Percentiles rank a stretch among this genome's conserved stretches.
These are phyloP conservation scores for Chaetomium sp. DNA, from an alignment of 2,329 filamentous ascomycete species.

Conservation along the genomic window DNA sequence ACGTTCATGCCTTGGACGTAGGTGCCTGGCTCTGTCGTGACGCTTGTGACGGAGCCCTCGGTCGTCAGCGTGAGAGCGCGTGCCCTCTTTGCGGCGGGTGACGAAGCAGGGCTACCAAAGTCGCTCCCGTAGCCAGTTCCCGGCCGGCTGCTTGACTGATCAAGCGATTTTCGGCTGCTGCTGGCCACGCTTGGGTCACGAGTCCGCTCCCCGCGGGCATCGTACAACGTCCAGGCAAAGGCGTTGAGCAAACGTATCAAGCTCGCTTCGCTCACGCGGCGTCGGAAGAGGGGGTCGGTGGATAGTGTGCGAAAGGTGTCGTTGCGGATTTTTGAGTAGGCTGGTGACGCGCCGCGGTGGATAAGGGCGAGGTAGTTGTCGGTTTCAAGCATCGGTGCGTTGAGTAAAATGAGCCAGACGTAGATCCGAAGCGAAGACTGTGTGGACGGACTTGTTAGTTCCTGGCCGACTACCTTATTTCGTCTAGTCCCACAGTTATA, in stretches of 20 bases:
- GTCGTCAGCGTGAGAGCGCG: conserved; percentile 55
- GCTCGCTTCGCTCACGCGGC: conserved; percentile 90
- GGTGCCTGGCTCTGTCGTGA: conserved; percentile 61
- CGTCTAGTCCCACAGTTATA: no score
- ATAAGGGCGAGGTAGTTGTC: conserved; percentile 85
- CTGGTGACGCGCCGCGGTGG: conserved; percentile 86
- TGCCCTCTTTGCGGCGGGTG: conserved; percentile 44
- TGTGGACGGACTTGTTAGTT: background rate
- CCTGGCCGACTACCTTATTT: background rate
- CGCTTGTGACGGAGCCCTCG: conserved; percentile 55
- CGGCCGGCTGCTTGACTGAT: conserved; percentile 19
- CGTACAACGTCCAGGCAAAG: conserved; percentile 87
- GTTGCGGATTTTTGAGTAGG: conserved; percentile 95
- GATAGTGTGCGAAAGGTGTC: conserved; percentile 96
- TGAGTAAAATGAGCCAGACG: conserved; percentile 89
- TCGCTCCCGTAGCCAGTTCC: conserved; percentile 25
- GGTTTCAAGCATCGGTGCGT: conserved; percentile 76
- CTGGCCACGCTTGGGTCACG: conserved; percentile 32
- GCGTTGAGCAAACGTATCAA: conserved; percentile 92
- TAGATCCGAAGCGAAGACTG: conserved; percentile 92
- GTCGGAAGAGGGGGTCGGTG: conserved; percentile 93
- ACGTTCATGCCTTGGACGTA: conserved; percentile 99
- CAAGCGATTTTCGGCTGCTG: conserved; percentile 23
- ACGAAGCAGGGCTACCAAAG: conserved; percentile 32
- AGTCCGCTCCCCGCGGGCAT: conserved; percentile 55